A percentile compares a stretch with the other conserved stretches of the same genome.
Evolutionary conservation across 345 rosid genomes (phyloP).

Genomic region (Camelina laxa): DNA sequence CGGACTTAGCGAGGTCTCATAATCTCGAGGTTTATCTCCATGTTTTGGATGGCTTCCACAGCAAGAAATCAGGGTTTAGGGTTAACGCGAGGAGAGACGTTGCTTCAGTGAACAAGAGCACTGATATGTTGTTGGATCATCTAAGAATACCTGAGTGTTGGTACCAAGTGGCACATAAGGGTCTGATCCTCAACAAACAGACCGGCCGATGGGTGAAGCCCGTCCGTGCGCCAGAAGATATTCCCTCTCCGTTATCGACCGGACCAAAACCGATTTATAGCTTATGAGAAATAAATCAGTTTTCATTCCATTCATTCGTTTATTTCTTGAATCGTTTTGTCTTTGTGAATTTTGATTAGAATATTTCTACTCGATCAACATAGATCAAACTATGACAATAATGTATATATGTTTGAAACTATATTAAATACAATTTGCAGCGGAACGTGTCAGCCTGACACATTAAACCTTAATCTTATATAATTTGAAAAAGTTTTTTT

Average conservation of each 20-base stretch:
- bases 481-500: too few species aligned
- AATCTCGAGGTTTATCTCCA: constrained; percentile 66
- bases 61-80: constrained; percentile 53
- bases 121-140: constrained; percentile 59
- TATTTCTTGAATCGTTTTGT: not conserved
- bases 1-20: constrained; percentile 52
- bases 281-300: not conserved
- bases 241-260: constrained; percentile 63
- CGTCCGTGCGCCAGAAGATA: constrained; percentile 63
- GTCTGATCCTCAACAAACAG: constrained; percentile 56
- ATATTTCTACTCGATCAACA: not conserved
- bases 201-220: constrained; percentile 82
- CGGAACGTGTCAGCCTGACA: not conserved
- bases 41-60: constrained; percentile 57
- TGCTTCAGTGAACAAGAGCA: constrained; percentile 62
- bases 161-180: constrained; percentile 64
- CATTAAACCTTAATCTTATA: too few species aligned
- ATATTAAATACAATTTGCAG: not conserved
- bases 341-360: constrained; percentile 4
- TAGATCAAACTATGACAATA: constrained; percentile 2
- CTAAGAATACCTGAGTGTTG: constrained; percentile 62
- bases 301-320: constrained; percentile 18
- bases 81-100: constrained; percentile 63
- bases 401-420: constrained; percentile 18
- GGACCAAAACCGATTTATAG: constrained; percentile 37